A percentile compares a stretch with the other conserved stretches of the same genome.
Evolutionary conservation across 1,139 yeast genomes (phyloP).

Genomic region (Pneumocystis sp.): DNA sequence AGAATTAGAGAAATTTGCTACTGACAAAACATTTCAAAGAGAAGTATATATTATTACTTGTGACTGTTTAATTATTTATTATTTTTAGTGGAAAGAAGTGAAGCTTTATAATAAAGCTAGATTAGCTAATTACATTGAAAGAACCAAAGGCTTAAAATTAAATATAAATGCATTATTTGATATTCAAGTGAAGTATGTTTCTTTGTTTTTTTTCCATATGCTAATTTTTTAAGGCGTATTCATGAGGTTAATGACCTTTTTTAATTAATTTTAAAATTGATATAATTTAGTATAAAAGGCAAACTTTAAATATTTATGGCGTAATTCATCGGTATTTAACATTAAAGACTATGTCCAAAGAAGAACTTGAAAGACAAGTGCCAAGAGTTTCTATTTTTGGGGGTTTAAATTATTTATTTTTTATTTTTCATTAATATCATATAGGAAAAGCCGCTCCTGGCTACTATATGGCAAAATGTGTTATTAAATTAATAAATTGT

Average conservation of each 20-base stretch:
- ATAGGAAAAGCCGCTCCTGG: conserved; percentile 84
- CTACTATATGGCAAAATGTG: conserved; percentile 83
- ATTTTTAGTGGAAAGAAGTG: conserved; percentile 45
- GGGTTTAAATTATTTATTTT: conserved; percentile 21
- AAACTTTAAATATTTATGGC: conserved; percentile 82
- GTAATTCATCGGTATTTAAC: conserved; percentile 68
- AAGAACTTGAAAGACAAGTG: conserved; percentile 52
- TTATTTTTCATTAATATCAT: background rate
- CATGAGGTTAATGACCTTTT: background rate
- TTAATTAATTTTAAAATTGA: background rate
- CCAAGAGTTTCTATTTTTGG: conserved; percentile 77
- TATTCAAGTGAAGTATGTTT: conserved; percentile 79
- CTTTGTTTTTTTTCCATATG: background rate
- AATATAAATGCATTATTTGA: conserved; percentile 63
- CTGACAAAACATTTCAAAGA: conserved; percentile 52
- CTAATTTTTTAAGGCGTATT: background rate
- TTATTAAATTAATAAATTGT: conserved; percentile 69
- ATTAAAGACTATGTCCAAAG: conserved; percentile 53
- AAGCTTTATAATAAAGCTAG: conserved; percentile 56
- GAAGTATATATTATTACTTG: conserved; percentile 15
- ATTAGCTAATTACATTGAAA: conserved; percentile 55
- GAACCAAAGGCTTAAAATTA: conserved; percentile 52
- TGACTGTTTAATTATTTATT: background rate
- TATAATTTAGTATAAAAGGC: conserved; percentile 51
- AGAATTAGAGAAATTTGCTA: conserved; percentile 48